Base-by-base conservation (phyloP, 2,329 filamentous ascomycete species). In the Beauveria asiatica region DNA sequence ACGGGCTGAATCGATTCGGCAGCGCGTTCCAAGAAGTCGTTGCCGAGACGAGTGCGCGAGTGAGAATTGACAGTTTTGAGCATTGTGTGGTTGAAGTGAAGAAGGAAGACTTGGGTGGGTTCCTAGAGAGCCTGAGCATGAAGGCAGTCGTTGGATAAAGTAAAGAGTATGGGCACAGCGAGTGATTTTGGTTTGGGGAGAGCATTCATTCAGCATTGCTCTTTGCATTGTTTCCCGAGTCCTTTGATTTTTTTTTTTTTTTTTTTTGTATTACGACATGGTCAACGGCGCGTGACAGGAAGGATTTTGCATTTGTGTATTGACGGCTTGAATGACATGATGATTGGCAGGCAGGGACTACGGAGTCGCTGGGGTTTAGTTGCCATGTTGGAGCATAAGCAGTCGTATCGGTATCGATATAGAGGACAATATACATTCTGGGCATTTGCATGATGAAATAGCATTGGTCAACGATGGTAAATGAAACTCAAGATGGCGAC, bases 71-170 rank as follows among this genome's bases (percentile, higher is more conserved):
- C 74, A 95, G 90, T 72, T 99, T 99, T 69, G 94, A 99, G 74
- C 90, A 96, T 72, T 96, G 91, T 69, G 94, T 97, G 8, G 92
- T 97, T 51, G 94, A 99, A 72, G 93, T 99, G n/a, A 87, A 87
- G 75, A 97, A 96, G 77, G 94, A 97, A 70, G 94, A 97, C 74
- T 76, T 99, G 30, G 85, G 86, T 17, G 90, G 88, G 0, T 99
- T 99, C 72, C 78, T 99, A 65, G 94, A 99, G 76, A 87, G 88
- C 60, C 74, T 99, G 70, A 97, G 92, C 74, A 87, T 92, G 82
- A 96, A 95, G 81, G 86, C 86, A 60, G 92, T 97, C 19, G 88
- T 87, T 59, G 83, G 84, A 48, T 87, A 70, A 19, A 8, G 42
- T 11, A 57, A 51, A 27, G 7, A 21, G 44, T 25, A 52, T 42